Evolutionary conservation across 176 grass and related monocot species (phyloP).

Genomic region (Cenchrus fungigraminus): DNA sequence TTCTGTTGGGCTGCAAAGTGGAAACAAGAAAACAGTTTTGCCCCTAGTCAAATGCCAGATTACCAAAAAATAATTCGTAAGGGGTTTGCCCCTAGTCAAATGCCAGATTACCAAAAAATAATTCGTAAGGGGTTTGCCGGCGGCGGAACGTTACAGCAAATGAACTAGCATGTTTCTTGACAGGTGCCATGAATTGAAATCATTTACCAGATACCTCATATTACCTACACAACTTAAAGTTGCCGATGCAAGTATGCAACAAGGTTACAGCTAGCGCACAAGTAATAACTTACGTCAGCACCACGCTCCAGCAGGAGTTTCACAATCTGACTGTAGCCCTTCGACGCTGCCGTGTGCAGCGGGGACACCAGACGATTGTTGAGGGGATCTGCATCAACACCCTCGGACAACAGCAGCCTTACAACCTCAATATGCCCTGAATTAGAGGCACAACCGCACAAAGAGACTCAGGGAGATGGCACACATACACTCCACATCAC

Average conservation of each 20-base stretch:
- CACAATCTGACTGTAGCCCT: not conserved
- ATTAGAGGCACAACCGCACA: not conserved
- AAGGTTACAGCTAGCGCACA: not conserved
- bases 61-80: too few relatives aligned
- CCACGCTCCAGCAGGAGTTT: slow-evolving; percentile 48
- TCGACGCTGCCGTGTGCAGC: slow-evolving; percentile 22
- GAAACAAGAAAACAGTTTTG: not conserved
- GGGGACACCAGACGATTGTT: not conserved
- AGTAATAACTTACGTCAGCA: slow-evolving; percentile 47
- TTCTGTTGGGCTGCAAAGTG: slow-evolving; percentile 37
- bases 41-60: not conserved
- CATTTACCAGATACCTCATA: too few relatives aligned
- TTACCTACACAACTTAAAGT: too few relatives aligned
- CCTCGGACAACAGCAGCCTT: slow-evolving; percentile 39
- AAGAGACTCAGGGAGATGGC: not conserved
- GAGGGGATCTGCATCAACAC: slow-evolving; percentile 43
- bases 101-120: too few relatives aligned
- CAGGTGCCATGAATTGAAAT: too few relatives aligned
- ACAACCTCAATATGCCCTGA: slow-evolving; percentile 31
- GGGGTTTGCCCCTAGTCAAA: too few relatives aligned
- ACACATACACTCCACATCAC: not conserved
- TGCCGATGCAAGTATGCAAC: not conserved
- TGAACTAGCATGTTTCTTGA: not conserved
- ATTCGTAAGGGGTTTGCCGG: too few relatives aligned
- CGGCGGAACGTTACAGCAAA: too few relatives aligned